A percentile compares a stretch with the other conserved stretches of the same genome.
phyloP scores from a whole-genome alignment of 169 alveolate species.

The Cryptosporidium meleagridis region DNA sequence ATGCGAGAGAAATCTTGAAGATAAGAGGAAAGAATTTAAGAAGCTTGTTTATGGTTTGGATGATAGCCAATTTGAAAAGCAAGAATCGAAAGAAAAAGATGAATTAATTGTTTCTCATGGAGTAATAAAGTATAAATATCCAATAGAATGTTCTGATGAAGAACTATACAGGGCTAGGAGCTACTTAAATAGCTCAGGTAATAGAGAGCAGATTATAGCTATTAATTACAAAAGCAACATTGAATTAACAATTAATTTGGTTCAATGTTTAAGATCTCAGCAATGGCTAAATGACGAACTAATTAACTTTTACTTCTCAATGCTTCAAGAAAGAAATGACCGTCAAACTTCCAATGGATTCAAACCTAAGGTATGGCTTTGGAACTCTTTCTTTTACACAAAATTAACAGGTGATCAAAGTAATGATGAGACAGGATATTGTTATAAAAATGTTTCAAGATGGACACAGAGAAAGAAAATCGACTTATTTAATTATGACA shows the following conservation, averaged over 20 bases:
- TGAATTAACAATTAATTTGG: not conserved
- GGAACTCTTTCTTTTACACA: constrained; percentile 87
- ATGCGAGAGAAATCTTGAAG: constrained; percentile 41
- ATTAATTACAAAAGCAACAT: constrained; percentile 28
- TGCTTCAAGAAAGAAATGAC: constrained; percentile 86
- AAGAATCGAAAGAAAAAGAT: not conserved
- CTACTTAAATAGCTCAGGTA: not conserved
- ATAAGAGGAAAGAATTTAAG: constrained; percentile 33
- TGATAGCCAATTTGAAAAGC: not conserved
- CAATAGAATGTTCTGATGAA: constrained; percentile 6
- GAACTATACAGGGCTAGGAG: constrained; percentile 22
- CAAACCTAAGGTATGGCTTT: constrained; percentile 81
- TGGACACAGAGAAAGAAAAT: constrained; percentile 88
- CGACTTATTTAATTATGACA: constrained; percentile 84
- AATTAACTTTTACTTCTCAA: constrained; percentile 86
- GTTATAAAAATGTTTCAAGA: constrained; percentile 84
- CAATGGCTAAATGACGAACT: constrained; percentile 90
- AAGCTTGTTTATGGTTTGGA: constrained; percentile 54
- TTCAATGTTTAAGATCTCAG: constrained; percentile 79
- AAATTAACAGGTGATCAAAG: constrained; percentile 76
- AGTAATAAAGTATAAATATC: not conserved
- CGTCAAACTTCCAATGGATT: constrained; percentile 22
- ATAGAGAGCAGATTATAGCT: constrained; percentile 10
- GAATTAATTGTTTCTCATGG: not conserved
- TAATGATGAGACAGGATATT: constrained; percentile 73